Percentiles rank a stretch among this genome's conserved stretches.
phyloP scores from a whole-genome alignment of 1,139 yeast genomes.

The Yamadazyma taylorii region DNA sequence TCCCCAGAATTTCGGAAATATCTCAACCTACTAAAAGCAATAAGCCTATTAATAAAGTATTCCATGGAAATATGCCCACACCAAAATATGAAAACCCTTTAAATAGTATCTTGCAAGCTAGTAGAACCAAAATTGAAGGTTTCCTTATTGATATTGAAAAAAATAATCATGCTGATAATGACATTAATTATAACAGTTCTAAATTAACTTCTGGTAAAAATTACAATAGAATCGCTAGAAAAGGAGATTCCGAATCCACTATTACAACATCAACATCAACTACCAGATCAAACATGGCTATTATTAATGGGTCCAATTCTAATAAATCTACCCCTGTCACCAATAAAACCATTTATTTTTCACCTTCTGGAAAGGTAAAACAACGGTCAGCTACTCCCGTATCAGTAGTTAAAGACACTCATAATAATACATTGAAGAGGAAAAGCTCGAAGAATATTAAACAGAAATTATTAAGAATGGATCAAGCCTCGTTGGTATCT shows the following conservation, averaged over 20 bases:
- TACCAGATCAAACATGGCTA: conserved; percentile 2
- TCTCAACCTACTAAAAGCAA: conserved; percentile 5
- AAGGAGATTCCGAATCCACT: conserved; percentile 7
- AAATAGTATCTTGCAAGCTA: conserved; percentile 25
- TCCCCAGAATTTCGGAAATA: conserved; percentile 12
- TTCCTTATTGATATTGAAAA: conserved; percentile 4
- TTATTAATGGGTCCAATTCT: conserved; percentile 16
- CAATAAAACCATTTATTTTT: conserved; percentile 32
- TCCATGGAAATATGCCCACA: conserved; percentile 3
- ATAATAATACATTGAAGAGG: conserved; percentile 11
- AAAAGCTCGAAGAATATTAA: conserved; percentile 17
- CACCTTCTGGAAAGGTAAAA: conserved; percentile 30
- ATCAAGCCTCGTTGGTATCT: conserved; percentile 20
- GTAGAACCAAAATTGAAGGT: conserved; percentile 18
- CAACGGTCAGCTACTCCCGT: conserved; percentile 28
- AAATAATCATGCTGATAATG: not conserved
- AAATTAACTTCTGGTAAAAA: conserved; percentile 9
- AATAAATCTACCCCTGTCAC: conserved; percentile 30
- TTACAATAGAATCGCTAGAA: conserved; percentile 11
- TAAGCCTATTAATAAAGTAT: conserved; percentile 9
- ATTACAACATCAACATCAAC: too few species aligned
- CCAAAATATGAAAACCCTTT: conserved; percentile 27
- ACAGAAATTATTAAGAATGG: conserved; percentile 19
- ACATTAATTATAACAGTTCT: conserved; percentile 2
- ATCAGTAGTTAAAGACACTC: conserved; percentile 18